phyloP scores from a whole-genome alignment of 1,284 basidiomycete genomes.

The Fomitiporia mediterranea region DNA sequence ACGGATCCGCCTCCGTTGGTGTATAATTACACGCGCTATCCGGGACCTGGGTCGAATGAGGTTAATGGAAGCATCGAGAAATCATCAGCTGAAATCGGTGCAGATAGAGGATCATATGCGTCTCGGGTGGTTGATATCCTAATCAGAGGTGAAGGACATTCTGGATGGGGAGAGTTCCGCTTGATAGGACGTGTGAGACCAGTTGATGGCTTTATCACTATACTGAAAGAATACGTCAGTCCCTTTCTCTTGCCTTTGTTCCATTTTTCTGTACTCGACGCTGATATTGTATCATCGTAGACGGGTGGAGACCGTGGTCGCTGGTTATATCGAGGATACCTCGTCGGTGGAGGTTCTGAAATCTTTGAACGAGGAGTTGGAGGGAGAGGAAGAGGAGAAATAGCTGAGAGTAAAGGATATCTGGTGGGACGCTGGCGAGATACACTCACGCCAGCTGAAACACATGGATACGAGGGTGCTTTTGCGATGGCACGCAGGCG shows the following conservation, averaged over 20 bases:
- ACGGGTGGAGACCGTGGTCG: slow-evolving; percentile 61
- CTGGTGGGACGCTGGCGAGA: slow-evolving; percentile 74
- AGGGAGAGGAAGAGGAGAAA: not conserved
- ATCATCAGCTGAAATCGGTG: slow-evolving; percentile 16
- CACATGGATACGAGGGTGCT: slow-evolving; percentile 69
- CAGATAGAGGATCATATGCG: slow-evolving; percentile 14
- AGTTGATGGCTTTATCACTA: slow-evolving; percentile 63
- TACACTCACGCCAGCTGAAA: slow-evolving; percentile 51
- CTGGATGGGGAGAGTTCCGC: slow-evolving; percentile 75
- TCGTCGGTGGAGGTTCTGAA: slow-evolving; percentile 46
- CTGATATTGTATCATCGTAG: slow-evolving; percentile 32
- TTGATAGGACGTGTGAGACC: slow-evolving; percentile 64
- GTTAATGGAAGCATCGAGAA: slow-evolving; percentile 18
- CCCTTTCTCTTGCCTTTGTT: not conserved
- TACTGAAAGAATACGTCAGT: slow-evolving; percentile 73
- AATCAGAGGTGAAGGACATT: slow-evolving; percentile 74
- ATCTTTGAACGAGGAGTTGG: not conserved
- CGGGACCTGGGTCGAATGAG: slow-evolving; percentile 3
- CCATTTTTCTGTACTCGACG: not conserved
- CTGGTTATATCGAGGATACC: slow-evolving; percentile 74
- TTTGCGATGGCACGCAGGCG: slow-evolving; percentile 66
- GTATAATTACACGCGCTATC: slow-evolving; percentile 1
- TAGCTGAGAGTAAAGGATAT: slow-evolving; percentile 40
- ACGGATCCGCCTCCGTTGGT: slow-evolving; percentile 11
- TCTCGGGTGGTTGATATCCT: slow-evolving; percentile 54